phyloP scores from a whole-genome alignment of 495 filamentous ascomycete genomes.

The Extremus antarcticus region DNA sequence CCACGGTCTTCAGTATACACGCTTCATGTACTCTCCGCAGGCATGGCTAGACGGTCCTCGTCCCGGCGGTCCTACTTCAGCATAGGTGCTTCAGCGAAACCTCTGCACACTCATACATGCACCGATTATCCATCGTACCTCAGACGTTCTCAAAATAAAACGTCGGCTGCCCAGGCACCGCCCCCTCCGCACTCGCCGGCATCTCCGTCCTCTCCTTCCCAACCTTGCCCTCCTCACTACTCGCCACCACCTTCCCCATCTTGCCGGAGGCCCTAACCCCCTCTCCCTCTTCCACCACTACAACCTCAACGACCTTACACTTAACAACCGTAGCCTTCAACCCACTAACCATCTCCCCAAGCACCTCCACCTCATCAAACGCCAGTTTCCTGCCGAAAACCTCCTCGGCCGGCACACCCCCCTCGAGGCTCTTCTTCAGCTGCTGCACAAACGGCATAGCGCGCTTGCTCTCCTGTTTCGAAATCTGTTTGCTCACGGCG shows the following conservation, averaged over 20 bases:
- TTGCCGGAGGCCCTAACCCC: constrained; percentile 14
- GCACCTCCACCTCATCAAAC: constrained; percentile 71
- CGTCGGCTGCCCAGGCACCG: constrained; percentile 26
- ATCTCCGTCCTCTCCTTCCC: constrained; percentile 18
- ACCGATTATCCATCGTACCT: neutral
- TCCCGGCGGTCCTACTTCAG: too few relatives aligned
- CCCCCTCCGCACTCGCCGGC: constrained; percentile 22
- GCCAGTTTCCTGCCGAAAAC: constrained; percentile 74
- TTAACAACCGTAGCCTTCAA: constrained; percentile 30
- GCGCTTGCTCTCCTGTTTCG: constrained; percentile 83
- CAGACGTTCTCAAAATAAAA: constrained; percentile 29
- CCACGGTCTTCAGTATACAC: too few relatives aligned
- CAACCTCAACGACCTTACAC: constrained; percentile 31
- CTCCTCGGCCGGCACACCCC: constrained; percentile 38
- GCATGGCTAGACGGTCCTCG: too few relatives aligned
- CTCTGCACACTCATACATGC: too few relatives aligned
- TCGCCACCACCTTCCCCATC: constrained; percentile 20
- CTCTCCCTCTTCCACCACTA: constrained; percentile 31
- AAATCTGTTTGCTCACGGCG: constrained; percentile 44
- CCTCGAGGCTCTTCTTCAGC: constrained; percentile 67
- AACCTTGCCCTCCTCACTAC: constrained; percentile 14
- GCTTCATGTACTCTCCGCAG: too few relatives aligned
- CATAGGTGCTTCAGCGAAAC: too few relatives aligned
- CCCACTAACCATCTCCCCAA: constrained; percentile 32
- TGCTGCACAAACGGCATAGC: constrained; percentile 93